Evolutionary conservation across 495 filamentous ascomycete species (phyloP).

Genomic region (Penicillium fimorum): DNA sequence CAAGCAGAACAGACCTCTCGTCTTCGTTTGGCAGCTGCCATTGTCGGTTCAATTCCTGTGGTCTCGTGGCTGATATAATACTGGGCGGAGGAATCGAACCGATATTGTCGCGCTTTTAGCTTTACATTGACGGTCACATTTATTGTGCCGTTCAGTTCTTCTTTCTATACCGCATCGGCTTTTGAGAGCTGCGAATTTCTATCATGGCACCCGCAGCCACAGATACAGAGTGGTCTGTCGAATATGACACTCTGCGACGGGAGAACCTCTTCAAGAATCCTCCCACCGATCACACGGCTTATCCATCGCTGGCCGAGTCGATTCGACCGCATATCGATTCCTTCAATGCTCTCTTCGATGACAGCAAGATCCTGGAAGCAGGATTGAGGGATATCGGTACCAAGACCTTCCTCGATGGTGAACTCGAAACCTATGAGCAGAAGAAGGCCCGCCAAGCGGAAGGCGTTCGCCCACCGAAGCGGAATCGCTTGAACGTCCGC

Average conservation of each 20-base stretch:
- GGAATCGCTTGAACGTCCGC: constrained; percentile 70
- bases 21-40: constrained; percentile 29
- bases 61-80: constrained; percentile 16
- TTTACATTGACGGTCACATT: constrained; percentile 1
- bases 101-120: not conserved
- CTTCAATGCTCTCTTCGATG: constrained; percentile 88
- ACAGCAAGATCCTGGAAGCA: constrained; percentile 66
- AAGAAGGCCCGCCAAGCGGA: constrained; percentile 40
- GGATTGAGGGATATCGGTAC: constrained; percentile 85
- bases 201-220: constrained; percentile 54
- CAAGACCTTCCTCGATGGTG: constrained; percentile 81
- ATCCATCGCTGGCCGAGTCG: constrained; percentile 78
- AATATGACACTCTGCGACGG: constrained; percentile 77
- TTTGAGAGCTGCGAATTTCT: constrained; percentile 18
- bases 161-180: constrained; percentile 16
- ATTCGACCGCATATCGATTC: constrained; percentile 89
- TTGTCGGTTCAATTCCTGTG: constrained; percentile 30
- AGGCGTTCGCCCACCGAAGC: constrained; percentile 49
- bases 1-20: constrained; percentile 22
- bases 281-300: constrained; percentile 81
- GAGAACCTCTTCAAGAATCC: constrained; percentile 86
- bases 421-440: constrained; percentile 45
- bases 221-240: constrained; percentile 72
- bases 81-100: constrained; percentile 19
- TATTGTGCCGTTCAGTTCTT: not conserved